phyloP scores from a whole-genome alignment of 306 rosid species.

The Fragaria iinumae region DNA sequence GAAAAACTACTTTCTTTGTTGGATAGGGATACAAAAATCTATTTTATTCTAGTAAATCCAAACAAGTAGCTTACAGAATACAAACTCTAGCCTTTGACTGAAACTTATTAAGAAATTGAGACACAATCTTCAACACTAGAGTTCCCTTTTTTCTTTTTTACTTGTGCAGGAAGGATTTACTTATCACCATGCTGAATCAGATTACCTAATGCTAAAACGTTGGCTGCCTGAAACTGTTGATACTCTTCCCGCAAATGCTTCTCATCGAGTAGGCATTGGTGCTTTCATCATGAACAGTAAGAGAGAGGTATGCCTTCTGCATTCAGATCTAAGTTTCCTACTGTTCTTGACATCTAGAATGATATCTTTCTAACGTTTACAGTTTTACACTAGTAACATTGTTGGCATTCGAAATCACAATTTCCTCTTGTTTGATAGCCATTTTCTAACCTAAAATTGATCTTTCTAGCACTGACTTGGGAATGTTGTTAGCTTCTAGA shows the following conservation, averaged over 20 bases:
- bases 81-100: background rate
- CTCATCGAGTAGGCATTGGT: conserved; percentile 73
- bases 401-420: background rate
- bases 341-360: background rate
- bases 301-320: conserved; percentile 46
- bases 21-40: background rate
- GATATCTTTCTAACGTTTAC: background rate
- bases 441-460: background rate
- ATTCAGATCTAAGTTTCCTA: background rate
- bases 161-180: conserved; percentile 71
- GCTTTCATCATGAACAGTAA: conserved; percentile 71
- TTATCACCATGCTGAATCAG: conserved; percentile 86
- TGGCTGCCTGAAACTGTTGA: conserved; percentile 75
- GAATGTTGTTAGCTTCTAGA: background rate
- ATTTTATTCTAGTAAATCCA: background rate
- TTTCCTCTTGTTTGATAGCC: background rate
- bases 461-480: background rate
- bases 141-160: background rate
- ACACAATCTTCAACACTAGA: background rate
- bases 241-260: conserved; percentile 80
- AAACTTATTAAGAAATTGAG: background rate
- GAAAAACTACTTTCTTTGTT: background rate
- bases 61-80: background rate
- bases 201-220: conserved; percentile 71
- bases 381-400: background rate